These are phyloP conservation scores for Botrytis medusae DNA, from an alignment of 2,329 filamentous ascomycete species.

Conservation along the genomic window DNA sequence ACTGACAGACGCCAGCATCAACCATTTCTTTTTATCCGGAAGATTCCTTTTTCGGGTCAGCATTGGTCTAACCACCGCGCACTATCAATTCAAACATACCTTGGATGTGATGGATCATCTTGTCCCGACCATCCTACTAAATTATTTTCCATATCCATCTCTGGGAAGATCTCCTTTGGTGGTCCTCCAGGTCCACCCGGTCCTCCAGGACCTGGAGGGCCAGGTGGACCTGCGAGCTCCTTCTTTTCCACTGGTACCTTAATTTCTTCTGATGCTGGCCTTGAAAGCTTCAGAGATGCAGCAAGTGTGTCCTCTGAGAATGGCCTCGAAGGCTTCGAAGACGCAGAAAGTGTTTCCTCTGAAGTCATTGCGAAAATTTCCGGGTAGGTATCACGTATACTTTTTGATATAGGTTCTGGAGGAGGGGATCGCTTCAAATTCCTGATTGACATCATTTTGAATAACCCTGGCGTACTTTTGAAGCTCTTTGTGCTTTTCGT, in stretches of 20 bases:
- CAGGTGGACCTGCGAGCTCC: not conserved
- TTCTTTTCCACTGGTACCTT: not conserved
- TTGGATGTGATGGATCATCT: constrained; percentile 26
- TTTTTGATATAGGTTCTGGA: not conserved
- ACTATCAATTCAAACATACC: constrained; percentile 2
- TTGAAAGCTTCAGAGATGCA: not conserved
- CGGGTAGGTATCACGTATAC: not conserved
- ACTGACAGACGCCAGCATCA: constrained; percentile 21
- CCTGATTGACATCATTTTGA: constrained; percentile 15
- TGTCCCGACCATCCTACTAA: constrained; percentile 26
- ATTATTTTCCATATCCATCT: constrained; percentile 48
- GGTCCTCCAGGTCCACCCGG: constrained; percentile 5
- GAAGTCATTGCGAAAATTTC: not conserved
- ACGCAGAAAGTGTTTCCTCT: not conserved
- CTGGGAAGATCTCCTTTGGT: constrained; percentile 20
- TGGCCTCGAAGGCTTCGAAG: not conserved
- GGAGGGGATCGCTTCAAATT: not conserved
- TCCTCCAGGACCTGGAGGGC: not conserved
- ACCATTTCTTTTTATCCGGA: constrained; percentile 19
- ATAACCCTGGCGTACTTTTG: not conserved
- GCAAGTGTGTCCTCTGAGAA: not conserved
- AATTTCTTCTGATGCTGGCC: not conserved
- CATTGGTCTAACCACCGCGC: not conserved
- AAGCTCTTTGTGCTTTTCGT: constrained; percentile 4
- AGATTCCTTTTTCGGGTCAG: constrained; percentile 18